Base-by-base conservation (phyloP, 2,329 filamentous ascomycete species). In the Xylaria sp. region DNA sequence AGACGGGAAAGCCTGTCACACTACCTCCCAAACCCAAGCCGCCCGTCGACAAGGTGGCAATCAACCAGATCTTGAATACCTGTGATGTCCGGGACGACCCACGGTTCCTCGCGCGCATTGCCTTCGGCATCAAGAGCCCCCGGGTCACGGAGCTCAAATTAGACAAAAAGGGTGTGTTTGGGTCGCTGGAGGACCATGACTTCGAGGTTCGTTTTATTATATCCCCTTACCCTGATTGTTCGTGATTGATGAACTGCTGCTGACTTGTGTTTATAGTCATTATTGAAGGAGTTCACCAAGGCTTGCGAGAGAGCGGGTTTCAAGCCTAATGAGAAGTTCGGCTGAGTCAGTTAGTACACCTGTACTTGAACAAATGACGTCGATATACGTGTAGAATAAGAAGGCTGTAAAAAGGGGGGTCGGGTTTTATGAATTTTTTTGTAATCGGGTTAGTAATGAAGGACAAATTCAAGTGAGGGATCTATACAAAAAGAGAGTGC, bases 61-160 rank as follows among this genome's bases (percentile, higher is more conserved):
- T 89, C 56, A 65, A 76, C 6, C 75, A 73, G 1, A 77, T 90
- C 0, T 77, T 90, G 1, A 68, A 76, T 0, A 79, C 76, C 0
- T 83, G 85, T 13, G 72, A 77, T 0, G 82, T 84, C 0, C 80
- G 86, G 2, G 86, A 90, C 56, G 88, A 91, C 74, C 81, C 88
- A 2, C 78, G 88, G 13, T 86, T 89, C 70, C 78, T 90, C 33
- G 87, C 89, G 0, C 82, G 86, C 23, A 78, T 90, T 4, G 88
- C 88, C 0, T 90, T 90, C 74, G 89, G 89, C 0, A 90, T 90
- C 74, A 81, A 80, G 53, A 90, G 87, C 71, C 89, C 88, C 0
- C 78, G 87, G 0, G 81, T 88, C 0, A 81, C 78, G 5, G 76
- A 79, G 44, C 74, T 88, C 61, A 86, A 84, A 73, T 71, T 90